Evolutionary conservation across 768 basidiomycete species (phyloP).

Genomic region (Termitomyces eurrhizus): DNA sequence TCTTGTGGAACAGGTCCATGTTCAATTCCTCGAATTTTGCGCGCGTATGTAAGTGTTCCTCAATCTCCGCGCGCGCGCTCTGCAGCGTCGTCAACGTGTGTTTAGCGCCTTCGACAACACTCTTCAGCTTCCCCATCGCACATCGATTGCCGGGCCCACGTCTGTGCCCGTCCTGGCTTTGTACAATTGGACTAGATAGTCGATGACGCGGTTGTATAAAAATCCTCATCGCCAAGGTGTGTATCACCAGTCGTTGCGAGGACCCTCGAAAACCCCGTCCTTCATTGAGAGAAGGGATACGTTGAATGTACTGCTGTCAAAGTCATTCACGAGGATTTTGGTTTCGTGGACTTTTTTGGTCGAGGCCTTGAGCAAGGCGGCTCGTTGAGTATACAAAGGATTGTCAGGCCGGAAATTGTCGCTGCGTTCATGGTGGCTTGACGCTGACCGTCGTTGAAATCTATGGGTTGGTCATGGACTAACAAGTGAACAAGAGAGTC

Average conservation of each 20-base stretch:
- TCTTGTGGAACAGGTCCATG: neutral
- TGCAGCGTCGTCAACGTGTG: neutral
- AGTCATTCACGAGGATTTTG: slow-evolving; percentile 64
- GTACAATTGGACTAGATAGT: slow-evolving; percentile 57
- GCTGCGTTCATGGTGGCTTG: too few species aligned
- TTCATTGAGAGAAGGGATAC: slow-evolving; percentile 67
- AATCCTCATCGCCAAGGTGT: slow-evolving; percentile 70
- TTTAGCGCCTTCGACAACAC: neutral
- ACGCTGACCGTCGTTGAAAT: too few species aligned
- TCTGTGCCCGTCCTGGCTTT: neutral
- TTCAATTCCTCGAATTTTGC: neutral
- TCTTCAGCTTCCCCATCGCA: neutral
- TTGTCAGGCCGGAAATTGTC: too few species aligned
- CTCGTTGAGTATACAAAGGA: too few species aligned
- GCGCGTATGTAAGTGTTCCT: neutral
- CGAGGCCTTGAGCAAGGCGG: too few species aligned
- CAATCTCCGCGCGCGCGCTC: neutral
- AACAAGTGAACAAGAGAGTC: too few species aligned
- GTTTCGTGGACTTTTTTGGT: slow-evolving; percentile 52
- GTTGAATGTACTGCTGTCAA: slow-evolving; percentile 73
- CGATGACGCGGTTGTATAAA: slow-evolving; percentile 70
- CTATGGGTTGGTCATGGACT: too few species aligned
- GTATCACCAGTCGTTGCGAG: slow-evolving; percentile 72
- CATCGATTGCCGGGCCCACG: neutral
- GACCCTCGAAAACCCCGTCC: slow-evolving; percentile 65